phyloP scores from a whole-genome alignment of 345 rosid genomes.

The Erysimum cheiranthoides region DNA sequence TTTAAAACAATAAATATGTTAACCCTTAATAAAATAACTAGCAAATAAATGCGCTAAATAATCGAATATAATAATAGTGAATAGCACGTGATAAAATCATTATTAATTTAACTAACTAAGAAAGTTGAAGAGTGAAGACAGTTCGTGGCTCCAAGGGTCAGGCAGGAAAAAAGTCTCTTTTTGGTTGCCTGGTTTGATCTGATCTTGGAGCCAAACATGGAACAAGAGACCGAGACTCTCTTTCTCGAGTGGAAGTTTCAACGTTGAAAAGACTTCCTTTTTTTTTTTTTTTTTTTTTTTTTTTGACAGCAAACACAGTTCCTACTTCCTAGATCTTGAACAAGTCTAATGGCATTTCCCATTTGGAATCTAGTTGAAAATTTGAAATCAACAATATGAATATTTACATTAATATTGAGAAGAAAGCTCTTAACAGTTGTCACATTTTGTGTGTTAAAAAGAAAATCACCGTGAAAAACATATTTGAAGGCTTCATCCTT shows the following conservation, averaged over 20 bases:
- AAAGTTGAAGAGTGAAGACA: not conserved
- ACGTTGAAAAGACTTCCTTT: not conserved
- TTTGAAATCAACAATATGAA: not conserved
- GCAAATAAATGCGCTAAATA: not conserved
- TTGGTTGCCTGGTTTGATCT: not conserved
- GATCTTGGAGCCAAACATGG: not conserved
- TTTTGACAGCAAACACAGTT: not conserved
- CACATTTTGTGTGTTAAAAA: not conserved
- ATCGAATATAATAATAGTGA: not conserved
- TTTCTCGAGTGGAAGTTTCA: not conserved
- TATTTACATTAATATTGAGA: not conserved
- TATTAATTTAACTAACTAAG: not conserved
- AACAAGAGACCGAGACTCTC: not conserved
- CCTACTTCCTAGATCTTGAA: not conserved
- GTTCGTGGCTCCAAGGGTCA: not conserved
- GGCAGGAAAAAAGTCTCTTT: not conserved
- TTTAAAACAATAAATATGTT: not conserved
- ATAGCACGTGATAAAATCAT: not conserved
- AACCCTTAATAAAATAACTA: too few species aligned
- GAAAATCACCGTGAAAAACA: not conserved
- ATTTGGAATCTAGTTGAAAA: not conserved
- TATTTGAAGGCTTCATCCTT: not conserved
- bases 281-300: too few species aligned
- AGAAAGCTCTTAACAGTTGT: conserved; percentile 4
- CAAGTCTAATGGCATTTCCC: not conserved